Evolutionary conservation across 768 basidiomycete genomes (phyloP), one percentile per base, ranked within the genome.

Genomic region (Trametes maxima): DNA sequence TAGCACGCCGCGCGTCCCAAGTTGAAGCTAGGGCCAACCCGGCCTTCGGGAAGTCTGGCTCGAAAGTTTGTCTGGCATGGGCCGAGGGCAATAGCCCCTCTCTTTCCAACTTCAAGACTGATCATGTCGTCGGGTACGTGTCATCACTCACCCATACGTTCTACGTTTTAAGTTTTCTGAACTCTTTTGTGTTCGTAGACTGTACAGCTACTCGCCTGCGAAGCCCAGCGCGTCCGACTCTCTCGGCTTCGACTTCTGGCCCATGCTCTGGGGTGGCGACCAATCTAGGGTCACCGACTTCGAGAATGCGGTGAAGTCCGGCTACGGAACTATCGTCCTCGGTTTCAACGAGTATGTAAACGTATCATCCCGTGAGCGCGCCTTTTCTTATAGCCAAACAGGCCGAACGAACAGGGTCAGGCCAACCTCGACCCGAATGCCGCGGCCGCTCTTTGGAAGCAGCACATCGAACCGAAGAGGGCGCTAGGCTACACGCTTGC

Each of bases 211-310:
- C 93, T 77, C 79, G 33, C 80, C 86, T 11, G 74, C 68, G 62
- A 74, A 75, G 46, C 82, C 87, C 21, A 59, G 63, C n/a, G 65
- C 67, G 0, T 75, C 79, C 2, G 73, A 77, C 14, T 24, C 68
- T 3, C 72, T 81, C 54, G 87, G 85, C 14, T 70, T 88, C 44
- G 73, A 80, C 11, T 85, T 75, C 62, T 77, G 82, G 28, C 82
- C 88, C n/a, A 88, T 89, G 87, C 71, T 92, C 1, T 93, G 89
- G 89, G 86, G 88, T 61, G 64, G 70, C 10, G 77, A 81, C 37
- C 80, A 90, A 57, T 69, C 78, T 14, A 16, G 0, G 24, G 42
- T 60, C 21, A 64, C 52, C 7, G 76, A 82, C 16, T 88, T 89
- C 71, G 65, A 77, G 55, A 71, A 69, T 3, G 59, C 75, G 44